These are phyloP conservation scores for Talaromyces borbonicus DNA, from an alignment of 495 filamentous ascomycete species.

Conservation along the genomic window DNA sequence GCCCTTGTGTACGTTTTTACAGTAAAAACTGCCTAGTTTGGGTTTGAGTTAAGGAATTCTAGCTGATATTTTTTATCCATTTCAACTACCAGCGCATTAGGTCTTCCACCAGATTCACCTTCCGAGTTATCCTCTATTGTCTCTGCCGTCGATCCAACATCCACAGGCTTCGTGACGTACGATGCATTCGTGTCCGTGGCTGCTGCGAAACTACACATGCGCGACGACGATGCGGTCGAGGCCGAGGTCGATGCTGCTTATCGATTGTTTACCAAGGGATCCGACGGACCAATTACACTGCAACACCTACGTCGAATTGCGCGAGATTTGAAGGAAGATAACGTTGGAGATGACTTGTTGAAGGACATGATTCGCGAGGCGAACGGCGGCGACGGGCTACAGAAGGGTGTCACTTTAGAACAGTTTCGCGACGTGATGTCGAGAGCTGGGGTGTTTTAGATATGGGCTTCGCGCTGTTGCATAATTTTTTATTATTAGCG, in stretches of 20 bases:
- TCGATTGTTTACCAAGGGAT: slow-evolving; percentile 57
- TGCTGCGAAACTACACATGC: slow-evolving; percentile 64
- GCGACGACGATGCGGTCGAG: slow-evolving; percentile 41
- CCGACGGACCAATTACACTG: slow-evolving; percentile 55
- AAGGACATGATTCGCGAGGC: slow-evolving; percentile 91
- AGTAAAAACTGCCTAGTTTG: not conserved
- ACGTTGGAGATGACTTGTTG: slow-evolving; percentile 68
- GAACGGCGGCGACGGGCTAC: slow-evolving; percentile 66
- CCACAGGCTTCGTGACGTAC: slow-evolving; percentile 65
- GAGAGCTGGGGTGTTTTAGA: slow-evolving; percentile 67
- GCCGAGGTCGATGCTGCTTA: slow-evolving; percentile 75
- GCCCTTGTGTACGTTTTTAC: slow-evolving; percentile 58
- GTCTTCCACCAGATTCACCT: slow-evolving; percentile 51
- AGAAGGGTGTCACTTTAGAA: slow-evolving; percentile 59
- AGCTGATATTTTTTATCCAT: too few relatives aligned
- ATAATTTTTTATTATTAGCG: not conserved
- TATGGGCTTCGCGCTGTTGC: not conserved
- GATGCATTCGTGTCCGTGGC: slow-evolving; percentile 71
- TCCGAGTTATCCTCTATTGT: slow-evolving; percentile 64
- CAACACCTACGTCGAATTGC: slow-evolving; percentile 69
- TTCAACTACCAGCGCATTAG: slow-evolving; percentile 60
- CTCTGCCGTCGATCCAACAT: slow-evolving; percentile 70
- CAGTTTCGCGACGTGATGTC: slow-evolving; percentile 84
- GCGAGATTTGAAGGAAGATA: slow-evolving; percentile 63
- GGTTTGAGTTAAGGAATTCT: too few relatives aligned